Evolutionary conservation across 495 filamentous ascomycete species (phyloP).

Genomic region (Xylaria telfairii): DNA sequence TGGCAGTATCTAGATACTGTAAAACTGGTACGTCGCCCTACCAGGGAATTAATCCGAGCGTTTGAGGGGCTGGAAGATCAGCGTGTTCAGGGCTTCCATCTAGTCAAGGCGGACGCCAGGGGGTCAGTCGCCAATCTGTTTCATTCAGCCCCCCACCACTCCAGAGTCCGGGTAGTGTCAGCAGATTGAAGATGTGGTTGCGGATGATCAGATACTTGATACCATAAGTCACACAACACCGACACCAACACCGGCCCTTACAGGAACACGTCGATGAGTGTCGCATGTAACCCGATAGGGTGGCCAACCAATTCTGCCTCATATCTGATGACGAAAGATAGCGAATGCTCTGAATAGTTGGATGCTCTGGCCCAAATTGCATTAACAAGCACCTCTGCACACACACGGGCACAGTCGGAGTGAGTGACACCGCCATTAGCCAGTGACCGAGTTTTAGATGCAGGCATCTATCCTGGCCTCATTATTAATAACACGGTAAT

Average conservation of each 20-base stretch:
- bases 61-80: not conserved
- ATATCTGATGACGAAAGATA: not conserved
- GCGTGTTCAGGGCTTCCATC: not conserved
- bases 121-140: slow-evolving; percentile 11
- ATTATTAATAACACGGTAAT: not conserved
- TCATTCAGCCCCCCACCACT: slow-evolving; percentile 5
- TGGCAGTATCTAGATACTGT: not conserved
- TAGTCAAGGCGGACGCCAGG: not conserved
- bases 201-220: not conserved
- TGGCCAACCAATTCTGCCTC: slow-evolving; percentile 4
- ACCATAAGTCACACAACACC: slow-evolving; percentile 2
- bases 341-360: not conserved
- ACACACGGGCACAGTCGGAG: not conserved
- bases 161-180: not conserved
- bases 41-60: slow-evolving; percentile 16
- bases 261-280: not conserved
- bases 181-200: not conserved
- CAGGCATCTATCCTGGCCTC: not conserved
- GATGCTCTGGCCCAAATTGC: not conserved
- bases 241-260: not conserved
- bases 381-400: slow-evolving; percentile 4
- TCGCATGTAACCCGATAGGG: not conserved
- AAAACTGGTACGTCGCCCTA: not conserved
- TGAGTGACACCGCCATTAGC: not conserved
- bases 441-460: not conserved